Conservation (phyloP, 768 basidiomycete species). For the Chalciporus sphaerocephalus region DNA sequence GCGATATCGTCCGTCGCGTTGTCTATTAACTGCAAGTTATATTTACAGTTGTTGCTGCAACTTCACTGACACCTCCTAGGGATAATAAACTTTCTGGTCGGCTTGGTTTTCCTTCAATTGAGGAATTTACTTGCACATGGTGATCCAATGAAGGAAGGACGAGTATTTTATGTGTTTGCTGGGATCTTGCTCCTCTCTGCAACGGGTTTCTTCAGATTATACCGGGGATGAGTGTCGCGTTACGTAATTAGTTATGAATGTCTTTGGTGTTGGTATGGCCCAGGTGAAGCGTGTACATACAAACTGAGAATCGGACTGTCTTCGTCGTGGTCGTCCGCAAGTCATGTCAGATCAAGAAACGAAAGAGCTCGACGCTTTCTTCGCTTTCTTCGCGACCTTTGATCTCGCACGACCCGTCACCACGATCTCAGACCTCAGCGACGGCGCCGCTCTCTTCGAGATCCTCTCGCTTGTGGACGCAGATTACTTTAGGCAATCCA, state of each 20-base stretch:
- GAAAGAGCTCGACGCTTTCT: slow-evolving; percentile 76
- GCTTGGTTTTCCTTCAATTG: slow-evolving; percentile 79
- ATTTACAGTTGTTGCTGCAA: neutral
- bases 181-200: slow-evolving; percentile 39
- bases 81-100: slow-evolving; percentile 82
- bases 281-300: neutral
- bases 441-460: slow-evolving; percentile 73
- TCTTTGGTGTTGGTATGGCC: no score
- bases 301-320: slow-evolving; percentile 7
- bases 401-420: slow-evolving; percentile 60
- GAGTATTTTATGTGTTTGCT: slow-evolving; percentile 86
- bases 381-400: slow-evolving; percentile 77
- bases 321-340: slow-evolving; percentile 1
- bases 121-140: slow-evolving; percentile 68
- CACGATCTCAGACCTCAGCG: slow-evolving; percentile 66
- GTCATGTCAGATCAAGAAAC: slow-evolving; percentile 38
- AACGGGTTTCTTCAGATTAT: slow-evolving; percentile 23
- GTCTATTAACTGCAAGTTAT: slow-evolving; percentile 60
- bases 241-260: slow-evolving; percentile 22
- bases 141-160: slow-evolving; percentile 62
- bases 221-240: slow-evolving; percentile 21
- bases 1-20: slow-evolving; percentile 72
- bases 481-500: slow-evolving; percentile 68
- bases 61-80: slow-evolving; percentile 41
- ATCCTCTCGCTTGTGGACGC: slow-evolving; percentile 72